Evolutionary conservation across 1,284 basidiomycete genomes (phyloP), one percentile per base, ranked within the genome.

Genomic region (Boletus smithii): DNA sequence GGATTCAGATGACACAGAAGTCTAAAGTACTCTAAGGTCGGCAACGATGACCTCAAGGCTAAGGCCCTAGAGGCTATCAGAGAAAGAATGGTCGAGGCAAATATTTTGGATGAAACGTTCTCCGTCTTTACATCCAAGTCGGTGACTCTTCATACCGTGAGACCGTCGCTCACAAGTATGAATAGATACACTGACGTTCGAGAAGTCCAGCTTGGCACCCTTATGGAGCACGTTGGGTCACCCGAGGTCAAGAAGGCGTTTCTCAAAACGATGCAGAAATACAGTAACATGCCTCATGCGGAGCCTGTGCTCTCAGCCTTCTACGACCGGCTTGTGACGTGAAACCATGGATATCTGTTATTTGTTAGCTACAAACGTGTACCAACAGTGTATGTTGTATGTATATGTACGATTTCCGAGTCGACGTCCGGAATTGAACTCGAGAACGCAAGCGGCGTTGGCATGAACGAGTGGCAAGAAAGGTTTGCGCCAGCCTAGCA

Each of bases 111-210:
- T 1, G 67, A 69, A 44, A 42, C 43, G 10, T 59, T 65, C 42
- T 66, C 59, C 10, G 46, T 53, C 14, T 66, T 69, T 41, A 58
- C 67, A 18, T 64, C 56, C 40, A 56, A 46, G 66, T 65, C 1
- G 35, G 57, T 47, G 36, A 24, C 4, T 31, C 16, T 11, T 26
- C 24, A 13, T 27, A 10, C 7, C 3, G 4, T 3, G 18, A 7
- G 38, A 22, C 6, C 7, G 1, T 29, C 13, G 18, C 42, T 62
- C 36, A 63, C 26, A 13, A 35, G 6, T 17, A 8, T 35, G 41
- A 29, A 44, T 13, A 62, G 58, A 37, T 63, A 62, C 6, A 39
- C 50, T 5, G 45, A 55, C 2, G 59, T 60, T 44, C 50, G 22
- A 40, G 7, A 42, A 23, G 37, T 41, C 20, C 54, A 63, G 13